Base-by-base conservation (phyloP, 2,329 filamentous ascomycete genomes). In the Venturia oleaginea region DNA sequence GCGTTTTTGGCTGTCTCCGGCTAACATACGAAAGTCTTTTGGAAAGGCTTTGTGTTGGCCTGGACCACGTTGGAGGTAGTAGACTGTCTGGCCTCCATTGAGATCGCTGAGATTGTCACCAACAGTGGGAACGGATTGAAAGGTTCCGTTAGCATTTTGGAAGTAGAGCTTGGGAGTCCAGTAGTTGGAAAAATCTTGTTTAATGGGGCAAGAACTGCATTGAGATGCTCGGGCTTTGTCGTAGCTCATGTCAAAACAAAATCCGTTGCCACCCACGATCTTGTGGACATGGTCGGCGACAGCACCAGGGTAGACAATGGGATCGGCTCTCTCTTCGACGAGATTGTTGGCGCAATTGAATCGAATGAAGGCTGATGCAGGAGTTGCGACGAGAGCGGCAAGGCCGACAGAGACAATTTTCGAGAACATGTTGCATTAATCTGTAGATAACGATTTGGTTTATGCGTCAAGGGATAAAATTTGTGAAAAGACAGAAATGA, bases 111-210 rank as follows among this genome's bases (percentile, higher is more conserved):
- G 34, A 22, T 75, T 78, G 64, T 83, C 82, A 17, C 82, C 82
- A 54, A 77, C 73, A 51, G 61, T 62, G 34, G 85, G 80, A 22
- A 92, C 89, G 42, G 82, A 80, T 73, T 86, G 83, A 68, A 90
- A 84, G 62, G 80, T 70, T 32, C 72, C 73, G 64, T 76, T 74
- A 0, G 69, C 67, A 59, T 72, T 69, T 68, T 88, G 74, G 69
- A 87, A 91, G 76, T 86, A 92, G 2, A 92, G 77, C 34, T 80
- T 79, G 1, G 90, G 89, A 64, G 86, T 85, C 90, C 90, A 92
- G 79, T 93, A 92, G 75, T 88, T 88, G 69, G 84, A 88, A 72
- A 85, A 80, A 76, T 92, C 89, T 64, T 83, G 84, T 69, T 81
- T 84, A 72, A 90, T 80, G 66, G 82, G 81, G 73, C 89, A 88